Conservation (phyloP, 345 rosid species). For the Salix dunnii region DNA sequence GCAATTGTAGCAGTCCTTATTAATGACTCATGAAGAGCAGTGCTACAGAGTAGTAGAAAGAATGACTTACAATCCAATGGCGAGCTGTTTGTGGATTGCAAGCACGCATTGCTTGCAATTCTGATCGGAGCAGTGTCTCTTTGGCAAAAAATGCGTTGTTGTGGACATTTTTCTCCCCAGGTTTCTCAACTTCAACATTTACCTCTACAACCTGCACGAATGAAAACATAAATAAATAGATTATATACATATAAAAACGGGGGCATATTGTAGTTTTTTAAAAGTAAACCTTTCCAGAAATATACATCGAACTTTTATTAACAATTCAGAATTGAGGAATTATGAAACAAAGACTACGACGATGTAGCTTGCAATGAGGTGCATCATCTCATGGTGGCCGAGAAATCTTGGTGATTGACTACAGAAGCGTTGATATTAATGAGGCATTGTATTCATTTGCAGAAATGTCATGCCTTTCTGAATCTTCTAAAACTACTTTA, state of each 20-base stretch:
- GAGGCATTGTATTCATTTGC: background rate
- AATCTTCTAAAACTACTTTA: background rate
- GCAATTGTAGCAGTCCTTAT: background rate
- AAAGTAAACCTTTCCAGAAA: background rate
- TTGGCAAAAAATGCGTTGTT: slow-evolving; percentile 87
- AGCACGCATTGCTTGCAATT: slow-evolving; percentile 75
- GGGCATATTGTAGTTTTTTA: too few species aligned
- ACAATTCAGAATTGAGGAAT: background rate
- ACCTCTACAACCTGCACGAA: slow-evolving; percentile 76
- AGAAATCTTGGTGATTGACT: background rate
- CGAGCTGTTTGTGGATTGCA: slow-evolving; percentile 78
- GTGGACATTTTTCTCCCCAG: slow-evolving; percentile 78
- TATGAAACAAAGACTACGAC: background rate
- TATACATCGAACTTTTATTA: background rate
- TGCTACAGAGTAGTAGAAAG: background rate
- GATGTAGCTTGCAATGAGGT: background rate
- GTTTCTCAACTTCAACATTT: slow-evolving; percentile 64
- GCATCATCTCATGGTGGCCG: background rate
- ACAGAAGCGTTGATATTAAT: background rate
- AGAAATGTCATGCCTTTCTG: too few species aligned
- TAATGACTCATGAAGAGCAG: background rate
- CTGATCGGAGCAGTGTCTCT: slow-evolving; percentile 69
- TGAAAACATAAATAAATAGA: background rate
- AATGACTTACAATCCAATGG: slow-evolving; percentile 79
- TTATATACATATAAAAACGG: background rate